These are phyloP conservation scores for Eucalyptus virginea DNA, from an alignment of 345 rosid genomes.

Conservation along the genomic window DNA sequence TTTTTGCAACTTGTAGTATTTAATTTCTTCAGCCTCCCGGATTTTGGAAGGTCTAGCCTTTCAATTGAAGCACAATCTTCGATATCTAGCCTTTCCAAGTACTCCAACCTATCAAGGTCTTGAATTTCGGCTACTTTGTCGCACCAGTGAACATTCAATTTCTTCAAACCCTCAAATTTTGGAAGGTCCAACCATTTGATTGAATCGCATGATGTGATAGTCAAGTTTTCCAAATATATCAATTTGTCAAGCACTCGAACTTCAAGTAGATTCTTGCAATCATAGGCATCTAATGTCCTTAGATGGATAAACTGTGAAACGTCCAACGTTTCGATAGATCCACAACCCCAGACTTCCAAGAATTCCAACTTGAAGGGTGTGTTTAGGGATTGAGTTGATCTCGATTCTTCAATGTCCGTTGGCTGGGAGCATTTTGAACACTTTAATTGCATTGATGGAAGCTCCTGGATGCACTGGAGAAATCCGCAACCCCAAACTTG, in stretches of 20 bases:
- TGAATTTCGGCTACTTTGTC: neutral
- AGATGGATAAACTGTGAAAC: neutral
- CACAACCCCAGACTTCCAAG: accelerated
- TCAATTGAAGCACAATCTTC: no score
- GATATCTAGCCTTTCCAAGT: neutral
- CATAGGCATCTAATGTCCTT: neutral
- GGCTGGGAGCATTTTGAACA: neutral
- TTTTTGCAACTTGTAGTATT: accelerated
- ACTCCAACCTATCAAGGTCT: neutral
- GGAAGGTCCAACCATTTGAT: neutral
- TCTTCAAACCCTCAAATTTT: neutral
- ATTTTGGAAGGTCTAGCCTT: neutral
- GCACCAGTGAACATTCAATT: accelerated
- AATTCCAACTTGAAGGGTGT: neutral
- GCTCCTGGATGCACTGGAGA: neutral
- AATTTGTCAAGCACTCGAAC: neutral
- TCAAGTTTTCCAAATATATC: neutral
- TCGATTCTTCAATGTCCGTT: neutral
- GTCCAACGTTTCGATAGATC: neutral
- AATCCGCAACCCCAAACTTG: neutral
- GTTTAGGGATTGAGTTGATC: neutral
- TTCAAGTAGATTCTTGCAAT: neutral
- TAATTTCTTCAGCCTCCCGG: neutral
- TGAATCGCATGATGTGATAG: accelerated
- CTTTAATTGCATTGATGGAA: neutral